Percentiles rank a stretch among this genome's conserved stretches.
These are phyloP conservation scores for Boletus tomentosulus DNA, from an alignment of 768 basidiomycete genomes.

Conservation along the genomic window DNA sequence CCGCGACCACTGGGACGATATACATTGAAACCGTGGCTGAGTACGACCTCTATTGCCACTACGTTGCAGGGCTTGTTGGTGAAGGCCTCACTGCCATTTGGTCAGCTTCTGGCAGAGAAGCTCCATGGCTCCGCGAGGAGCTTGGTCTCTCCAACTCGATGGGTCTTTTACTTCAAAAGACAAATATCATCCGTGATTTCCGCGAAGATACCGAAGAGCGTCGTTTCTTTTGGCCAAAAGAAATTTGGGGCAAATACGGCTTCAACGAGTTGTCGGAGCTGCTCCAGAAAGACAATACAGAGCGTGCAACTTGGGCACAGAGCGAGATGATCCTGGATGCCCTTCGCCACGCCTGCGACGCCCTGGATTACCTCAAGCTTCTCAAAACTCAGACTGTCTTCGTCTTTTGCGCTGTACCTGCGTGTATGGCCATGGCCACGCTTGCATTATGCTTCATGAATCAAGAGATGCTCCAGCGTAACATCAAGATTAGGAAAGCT, in stretches of 20 bases:
- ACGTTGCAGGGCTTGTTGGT: slow-evolving; percentile 95
- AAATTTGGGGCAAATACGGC: slow-evolving; percentile 82
- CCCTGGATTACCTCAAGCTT: slow-evolving; percentile 84
- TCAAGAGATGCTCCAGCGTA: slow-evolving; percentile 72
- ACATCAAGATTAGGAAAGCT: slow-evolving; percentile 94
- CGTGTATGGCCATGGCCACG: slow-evolving; percentile 94
- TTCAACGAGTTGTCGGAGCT: slow-evolving; percentile 72
- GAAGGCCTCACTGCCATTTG: slow-evolving; percentile 91
- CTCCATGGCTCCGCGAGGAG: slow-evolving; percentile 65
- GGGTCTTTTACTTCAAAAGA: slow-evolving; percentile 96
- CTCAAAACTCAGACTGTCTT: slow-evolving; percentile 91
- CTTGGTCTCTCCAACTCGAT: slow-evolving; percentile 89
- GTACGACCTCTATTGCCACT: slow-evolving; percentile 98
- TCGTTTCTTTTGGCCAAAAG: slow-evolving; percentile 91
- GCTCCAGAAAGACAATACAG: slow-evolving; percentile 49
- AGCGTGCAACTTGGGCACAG: slow-evolving; percentile 75
- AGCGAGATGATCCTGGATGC: slow-evolving; percentile 90
- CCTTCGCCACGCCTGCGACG: slow-evolving; percentile 75
- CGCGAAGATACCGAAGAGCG: slow-evolving; percentile 84
- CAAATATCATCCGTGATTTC: slow-evolving; percentile 95
- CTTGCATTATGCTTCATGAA: slow-evolving; percentile 94
- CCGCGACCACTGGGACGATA: slow-evolving; percentile 63
- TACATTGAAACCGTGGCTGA: slow-evolving; percentile 75
- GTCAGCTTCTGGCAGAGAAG: slow-evolving; percentile 81
- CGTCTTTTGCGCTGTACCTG: slow-evolving; percentile 94